phyloP scores from a whole-genome alignment of 2,329 filamentous ascomycete species.

The Penicillium rolfsii region DNA sequence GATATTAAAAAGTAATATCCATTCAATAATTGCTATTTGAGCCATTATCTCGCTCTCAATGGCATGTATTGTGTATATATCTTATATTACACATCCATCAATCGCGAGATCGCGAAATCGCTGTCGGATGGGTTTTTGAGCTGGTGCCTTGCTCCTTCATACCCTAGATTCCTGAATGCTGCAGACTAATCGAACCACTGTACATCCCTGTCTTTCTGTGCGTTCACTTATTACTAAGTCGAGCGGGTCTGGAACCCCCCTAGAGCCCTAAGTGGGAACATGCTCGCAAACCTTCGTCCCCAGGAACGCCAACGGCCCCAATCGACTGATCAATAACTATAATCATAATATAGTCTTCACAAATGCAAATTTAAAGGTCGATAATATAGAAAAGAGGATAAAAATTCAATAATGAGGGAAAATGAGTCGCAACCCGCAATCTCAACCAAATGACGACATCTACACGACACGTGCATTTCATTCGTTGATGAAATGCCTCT shows the following conservation, averaged over 20 bases:
- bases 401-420: not conserved
- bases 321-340: not conserved
- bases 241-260: slow-evolving; percentile 15
- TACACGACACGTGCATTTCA: not conserved
- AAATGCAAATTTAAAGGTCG: not conserved
- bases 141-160: not conserved
- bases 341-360: not conserved
- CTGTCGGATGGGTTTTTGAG: not conserved
- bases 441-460: not conserved
- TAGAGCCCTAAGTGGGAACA: not conserved
- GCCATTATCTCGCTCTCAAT: not conserved
- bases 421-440: not conserved
- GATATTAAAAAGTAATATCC: not conserved
- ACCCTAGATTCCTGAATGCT: not conserved
- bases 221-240: slow-evolving; percentile 14
- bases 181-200: not conserved
- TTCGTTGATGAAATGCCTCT: not conserved
- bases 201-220: not conserved
- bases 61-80: no score
- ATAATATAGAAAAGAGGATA: not conserved
- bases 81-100: not conserved
- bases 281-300: not conserved
- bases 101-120: not conserved
- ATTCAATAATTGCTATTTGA: not conserved
- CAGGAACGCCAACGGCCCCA: slow-evolving; percentile 2